Evolutionary conservation across 2,329 filamentous ascomycete genomes (phyloP).

Genomic region (Tolypocladium sp.): DNA sequence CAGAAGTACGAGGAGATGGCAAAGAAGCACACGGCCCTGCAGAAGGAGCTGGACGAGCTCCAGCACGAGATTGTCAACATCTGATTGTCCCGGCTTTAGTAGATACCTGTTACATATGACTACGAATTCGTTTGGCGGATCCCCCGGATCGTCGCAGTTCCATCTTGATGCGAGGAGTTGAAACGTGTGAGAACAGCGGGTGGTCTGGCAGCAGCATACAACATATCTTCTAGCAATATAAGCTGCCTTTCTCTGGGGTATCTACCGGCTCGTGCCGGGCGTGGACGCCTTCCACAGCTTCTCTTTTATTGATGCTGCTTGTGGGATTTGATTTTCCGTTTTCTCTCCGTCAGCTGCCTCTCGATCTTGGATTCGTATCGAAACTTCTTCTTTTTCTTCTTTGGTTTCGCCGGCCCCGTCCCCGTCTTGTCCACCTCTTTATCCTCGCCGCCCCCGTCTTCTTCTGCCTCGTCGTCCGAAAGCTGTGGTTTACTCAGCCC

Average conservation of each 20-base stretch:
- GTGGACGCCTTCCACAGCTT: background rate
- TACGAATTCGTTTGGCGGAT: background rate
- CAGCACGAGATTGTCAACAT: slow-evolving; percentile 89
- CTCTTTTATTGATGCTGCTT: background rate
- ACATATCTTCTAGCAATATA: slow-evolving; percentile 19
- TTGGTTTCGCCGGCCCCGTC: slow-evolving; percentile 33
- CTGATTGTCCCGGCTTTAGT: slow-evolving; percentile 37
- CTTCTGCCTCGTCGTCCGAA: slow-evolving; percentile 25
- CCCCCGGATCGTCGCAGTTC: slow-evolving; percentile 3
- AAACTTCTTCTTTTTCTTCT: slow-evolving; percentile 86
- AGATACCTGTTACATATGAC: slow-evolving; percentile 8
- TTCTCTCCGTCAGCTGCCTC: slow-evolving; percentile 63
- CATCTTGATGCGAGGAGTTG: slow-evolving; percentile 13
- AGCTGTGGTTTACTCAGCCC: slow-evolving; percentile 51
- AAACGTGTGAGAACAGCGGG: slow-evolving; percentile 17
- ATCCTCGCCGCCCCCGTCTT: slow-evolving; percentile 20
- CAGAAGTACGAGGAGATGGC: slow-evolving; percentile 95
- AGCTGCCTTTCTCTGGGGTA: slow-evolving; percentile 19
- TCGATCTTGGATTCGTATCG: slow-evolving; percentile 86
- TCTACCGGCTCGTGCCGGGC: slow-evolving; percentile 9
- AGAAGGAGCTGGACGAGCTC: slow-evolving; percentile 89
- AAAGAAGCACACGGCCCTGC: slow-evolving; percentile 73
- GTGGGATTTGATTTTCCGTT: slow-evolving; percentile 53
- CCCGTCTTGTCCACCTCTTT: slow-evolving; percentile 16
- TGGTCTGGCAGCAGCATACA: slow-evolving; percentile 19